These are phyloP conservation scores for Quercus wislizeni DNA, from an alignment of 306 rosid genomes.

Conservation along the genomic window DNA sequence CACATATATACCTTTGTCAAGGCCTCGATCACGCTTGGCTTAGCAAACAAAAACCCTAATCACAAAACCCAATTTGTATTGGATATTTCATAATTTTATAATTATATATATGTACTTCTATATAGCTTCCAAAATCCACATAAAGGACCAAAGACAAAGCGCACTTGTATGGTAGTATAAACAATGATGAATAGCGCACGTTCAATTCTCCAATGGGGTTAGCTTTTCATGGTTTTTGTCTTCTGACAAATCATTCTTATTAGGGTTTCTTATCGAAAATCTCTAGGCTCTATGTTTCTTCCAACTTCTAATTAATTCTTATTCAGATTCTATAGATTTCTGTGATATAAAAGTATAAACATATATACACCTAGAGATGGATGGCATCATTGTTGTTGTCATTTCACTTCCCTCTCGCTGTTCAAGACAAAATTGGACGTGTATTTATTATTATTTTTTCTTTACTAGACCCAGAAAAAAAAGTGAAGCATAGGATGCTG, in stretches of 20 bases:
- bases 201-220: background rate
- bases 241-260: slow-evolving; percentile 23
- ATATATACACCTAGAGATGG: background rate
- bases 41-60: slow-evolving; percentile 50
- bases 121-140: background rate
- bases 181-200: background rate
- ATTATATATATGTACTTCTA: too few relatives aligned
- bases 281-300: background rate
- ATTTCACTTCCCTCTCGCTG: background rate
- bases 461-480: background rate
- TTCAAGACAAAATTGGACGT: background rate
- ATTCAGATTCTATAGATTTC: background rate
- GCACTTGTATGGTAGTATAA: background rate
- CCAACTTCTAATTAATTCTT: background rate
- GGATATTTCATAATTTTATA: background rate
- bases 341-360: too few relatives aligned
- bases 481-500: slow-evolving; percentile 25
- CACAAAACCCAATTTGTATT: slow-evolving; percentile 19
- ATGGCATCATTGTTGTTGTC: slow-evolving; percentile 3
- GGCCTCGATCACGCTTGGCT: background rate
- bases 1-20: background rate
- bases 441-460: background rate
- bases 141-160: background rate
- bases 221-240: background rate
- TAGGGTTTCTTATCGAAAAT: slow-evolving; percentile 27